phyloP scores from a whole-genome alignment of 768 basidiomycete species.

The Suillus luteus region DNA sequence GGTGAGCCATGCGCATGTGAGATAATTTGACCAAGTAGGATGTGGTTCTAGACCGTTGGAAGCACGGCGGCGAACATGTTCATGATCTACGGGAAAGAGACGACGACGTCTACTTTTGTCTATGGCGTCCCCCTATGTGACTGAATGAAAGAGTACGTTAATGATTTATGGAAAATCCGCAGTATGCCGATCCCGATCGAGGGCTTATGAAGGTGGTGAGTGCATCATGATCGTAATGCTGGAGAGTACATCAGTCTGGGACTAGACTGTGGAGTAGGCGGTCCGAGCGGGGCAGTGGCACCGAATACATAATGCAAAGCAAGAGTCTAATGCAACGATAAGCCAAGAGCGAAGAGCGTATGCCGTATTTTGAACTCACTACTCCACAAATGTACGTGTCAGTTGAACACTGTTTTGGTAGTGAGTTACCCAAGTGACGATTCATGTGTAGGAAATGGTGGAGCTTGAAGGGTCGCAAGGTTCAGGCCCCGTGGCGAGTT shows the following conservation, averaged over 20 bases:
- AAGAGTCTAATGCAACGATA: background rate
- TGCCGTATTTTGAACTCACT: slow-evolving; percentile 4
- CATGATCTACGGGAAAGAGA: background rate
- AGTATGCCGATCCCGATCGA: background rate
- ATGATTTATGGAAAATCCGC: background rate
- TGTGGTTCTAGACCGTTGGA: background rate
- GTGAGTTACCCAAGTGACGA: background rate
- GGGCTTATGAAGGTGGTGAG: too few species aligned
- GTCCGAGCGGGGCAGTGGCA: background rate
- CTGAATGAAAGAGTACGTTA: slow-evolving; percentile 5
- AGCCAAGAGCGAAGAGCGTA: background rate
- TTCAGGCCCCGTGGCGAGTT: slow-evolving; percentile 5
- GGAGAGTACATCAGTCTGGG: background rate
- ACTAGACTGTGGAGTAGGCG: background rate
- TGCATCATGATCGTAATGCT: background rate
- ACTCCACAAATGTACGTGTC: slow-evolving; percentile 5
- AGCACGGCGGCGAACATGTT: background rate
- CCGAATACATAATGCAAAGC: too few species aligned
- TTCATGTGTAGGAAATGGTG: background rate
- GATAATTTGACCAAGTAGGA: background rate
- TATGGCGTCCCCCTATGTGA: background rate
- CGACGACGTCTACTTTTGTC: background rate
- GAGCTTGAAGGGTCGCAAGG: slow-evolving; percentile 2
- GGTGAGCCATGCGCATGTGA: background rate
- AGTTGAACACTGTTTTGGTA: background rate